Evolutionary conservation across 2,329 filamentous ascomycete species (phyloP), one percentile per base, ranked within the genome.

Genomic region (Aureobasidium zeae): DNA sequence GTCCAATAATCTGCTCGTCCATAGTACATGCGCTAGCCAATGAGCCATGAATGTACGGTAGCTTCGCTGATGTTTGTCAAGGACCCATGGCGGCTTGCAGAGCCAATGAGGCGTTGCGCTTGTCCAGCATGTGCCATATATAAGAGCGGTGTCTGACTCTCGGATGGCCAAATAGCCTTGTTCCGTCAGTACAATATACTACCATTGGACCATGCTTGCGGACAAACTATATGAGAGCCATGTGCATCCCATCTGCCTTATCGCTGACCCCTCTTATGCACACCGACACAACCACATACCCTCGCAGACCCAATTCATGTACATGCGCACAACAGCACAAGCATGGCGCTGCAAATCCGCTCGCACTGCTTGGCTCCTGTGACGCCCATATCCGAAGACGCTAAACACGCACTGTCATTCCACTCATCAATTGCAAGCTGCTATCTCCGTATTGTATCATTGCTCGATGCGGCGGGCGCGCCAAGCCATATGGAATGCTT

Each of bases 101-200:
- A 43, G 39, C 39, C 39, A 43, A 43, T 34, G 28, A 39, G 39
- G 39, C 39, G 30, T 34, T 43, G 39, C 39, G 30, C 39, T 43
- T 43, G 39, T 29, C 29, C 39, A 43, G 39, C 39, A 33, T 34
- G 39, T 43, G 39, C 39, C 39, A 43, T 43, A 43, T 43, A 32
- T 17, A 34, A 43, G 21, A 43, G 39, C 39, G 39, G 39, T 43
- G 39, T 43, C 39, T 43, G 39, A 43, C 39, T 43, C 39, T 43
- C 16, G 21, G 30, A 33, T 13, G 22, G 13, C 16, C 39, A 28
- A 34, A 26, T 28, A 29, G 39, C 37, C 26, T 22, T 43, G 39
- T 28, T 34, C 15, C 21, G 21, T 43, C 39, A 31, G n/a, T n/a
- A n/a, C n/a, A n/a, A n/a, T n/a, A n/a, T n/a, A n/a, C n/a, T n/a